A percentile compares a stretch with the other conserved stretches of the same genome.
Evolutionary conservation across 805 yeast species (phyloP).

Genomic region (Blastobotrys peoriensis): DNA sequence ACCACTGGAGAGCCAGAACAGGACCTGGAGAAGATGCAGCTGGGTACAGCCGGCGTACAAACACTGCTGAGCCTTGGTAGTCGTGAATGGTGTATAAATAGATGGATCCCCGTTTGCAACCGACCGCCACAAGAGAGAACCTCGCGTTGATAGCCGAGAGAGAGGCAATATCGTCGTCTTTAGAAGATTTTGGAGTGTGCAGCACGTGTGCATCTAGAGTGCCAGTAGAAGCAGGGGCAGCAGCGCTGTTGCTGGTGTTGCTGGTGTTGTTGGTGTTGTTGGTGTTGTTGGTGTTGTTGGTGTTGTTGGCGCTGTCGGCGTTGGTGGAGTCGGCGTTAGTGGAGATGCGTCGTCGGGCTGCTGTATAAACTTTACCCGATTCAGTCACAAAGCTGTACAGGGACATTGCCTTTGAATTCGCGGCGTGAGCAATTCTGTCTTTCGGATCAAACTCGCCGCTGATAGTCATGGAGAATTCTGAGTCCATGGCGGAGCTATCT

Average conservation of each 20-base stretch:
- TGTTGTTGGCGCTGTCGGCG: conserved; percentile 2
- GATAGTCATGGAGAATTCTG: too few relatives aligned
- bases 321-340: conserved; percentile 7
- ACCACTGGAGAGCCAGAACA: conserved; percentile 29
- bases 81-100: conserved; percentile 35
- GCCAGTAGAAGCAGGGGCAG: conserved; percentile 10
- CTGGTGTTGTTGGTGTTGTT: conserved; percentile 1
- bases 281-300: conserved; percentile 4
- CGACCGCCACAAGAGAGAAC: conserved; percentile 37
- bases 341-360: conserved; percentile 8
- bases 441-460: too few relatives aligned
- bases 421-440: conserved; percentile 18
- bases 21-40: conserved; percentile 25
- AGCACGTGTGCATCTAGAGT: conserved; percentile 8
- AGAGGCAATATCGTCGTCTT: conserved; percentile 16
- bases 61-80: conserved; percentile 28
- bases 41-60: conserved; percentile 28
- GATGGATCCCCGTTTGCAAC: conserved; percentile 34
- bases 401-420: conserved; percentile 28
- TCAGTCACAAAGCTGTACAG: conserved; percentile 25
- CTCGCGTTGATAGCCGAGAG: conserved; percentile 36
- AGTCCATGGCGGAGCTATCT: too few relatives aligned
- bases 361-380: conserved; percentile 24
- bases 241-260: conserved; percentile 1
- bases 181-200: conserved; percentile 7